phyloP scores from a whole-genome alignment of 352 stramenopile species.

The Globisporangium canariense region DNA sequence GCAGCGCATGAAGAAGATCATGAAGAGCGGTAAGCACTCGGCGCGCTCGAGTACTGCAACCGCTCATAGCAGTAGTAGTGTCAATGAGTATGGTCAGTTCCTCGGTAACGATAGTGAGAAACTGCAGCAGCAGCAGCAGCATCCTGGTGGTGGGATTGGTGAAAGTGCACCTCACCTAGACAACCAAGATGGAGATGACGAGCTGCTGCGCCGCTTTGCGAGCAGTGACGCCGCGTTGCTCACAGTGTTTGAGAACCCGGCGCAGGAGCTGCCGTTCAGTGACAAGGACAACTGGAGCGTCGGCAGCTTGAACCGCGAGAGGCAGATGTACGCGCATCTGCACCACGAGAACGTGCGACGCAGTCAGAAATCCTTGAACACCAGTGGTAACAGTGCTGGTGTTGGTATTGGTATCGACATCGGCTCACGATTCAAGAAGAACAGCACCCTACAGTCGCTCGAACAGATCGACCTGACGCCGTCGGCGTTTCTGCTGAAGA shows the following conservation, averaged over 20 bases:
- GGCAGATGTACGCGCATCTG: slow-evolving; percentile 73
- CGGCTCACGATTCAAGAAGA: slow-evolving; percentile 25
- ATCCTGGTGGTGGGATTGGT: not conserved
- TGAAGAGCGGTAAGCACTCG: slow-evolving; percentile 28
- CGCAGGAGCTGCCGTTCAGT: slow-evolving; percentile 49
- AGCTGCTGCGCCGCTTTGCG: not conserved
- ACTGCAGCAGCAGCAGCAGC: not conserved
- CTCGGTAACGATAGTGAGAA: not conserved
- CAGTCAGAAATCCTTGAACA: slow-evolving; percentile 38
- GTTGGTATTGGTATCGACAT: slow-evolving; percentile 6
- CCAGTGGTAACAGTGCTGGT: slow-evolving; percentile 10
- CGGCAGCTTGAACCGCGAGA: slow-evolving; percentile 66
- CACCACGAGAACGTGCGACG: slow-evolving; percentile 65
- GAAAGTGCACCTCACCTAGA: slow-evolving; percentile 16
- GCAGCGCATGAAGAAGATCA: slow-evolving; percentile 64
- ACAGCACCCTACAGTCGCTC: slow-evolving; percentile 27
- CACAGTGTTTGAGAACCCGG: slow-evolving; percentile 36
- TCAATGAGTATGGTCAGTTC: slow-evolving; percentile 1
- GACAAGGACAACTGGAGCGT: slow-evolving; percentile 84
- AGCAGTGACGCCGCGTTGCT: slow-evolving; percentile 22
- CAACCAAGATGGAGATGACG: slow-evolving; percentile 4
- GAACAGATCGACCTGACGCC: slow-evolving; percentile 51
- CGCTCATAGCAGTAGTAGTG: slow-evolving; percentile 19
- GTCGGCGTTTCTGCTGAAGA: slow-evolving; percentile 65
- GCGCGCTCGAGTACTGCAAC: not conserved